Base-by-base conservation (phyloP, 2,329 filamentous ascomycete genomes). In the Monilinia vaccinii-corymbosi region DNA sequence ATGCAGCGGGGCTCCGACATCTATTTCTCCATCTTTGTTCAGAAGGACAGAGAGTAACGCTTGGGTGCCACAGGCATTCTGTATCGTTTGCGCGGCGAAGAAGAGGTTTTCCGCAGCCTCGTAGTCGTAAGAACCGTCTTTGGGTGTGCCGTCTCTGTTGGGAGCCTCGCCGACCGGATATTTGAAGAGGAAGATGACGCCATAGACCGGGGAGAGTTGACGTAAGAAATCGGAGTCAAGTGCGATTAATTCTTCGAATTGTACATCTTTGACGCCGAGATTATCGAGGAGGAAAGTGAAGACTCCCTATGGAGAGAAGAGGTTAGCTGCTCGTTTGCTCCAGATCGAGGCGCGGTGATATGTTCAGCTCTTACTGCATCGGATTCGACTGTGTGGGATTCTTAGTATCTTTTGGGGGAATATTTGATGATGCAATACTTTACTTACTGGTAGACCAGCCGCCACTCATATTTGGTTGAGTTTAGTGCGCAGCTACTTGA, bases 111-210 rank as follows among this genome's bases (percentile, higher is more conserved):
- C 85, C 21, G 88, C 79, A 16, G 91, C 90, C 18, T 79, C 80
- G 67, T 84, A 78, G 76, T 97, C 91, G 74, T 90, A 96, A 38
- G 77, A 79, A 63, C 94, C 94, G 73, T 97, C 92, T 65, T 85
- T 82, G 0, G 92, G 91, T 46, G 80, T 75, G 44, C 69, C 71
- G 51, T 76, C 63, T 74, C 74, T 42, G 77, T 83, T 77, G 79
- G 87, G 68, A 78, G 82, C 62, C 75, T 82, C 78, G 71, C 88
- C 85, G 63, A 85, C 91, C 55, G 84, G 89, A 76, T 89, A 99
- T 77, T 97, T 97, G 85, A 99, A 99, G 73, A 99, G 89, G 76
- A 99, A 99, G 71, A 99, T 97, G 67, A 99, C 91, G 70, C 94
- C 94, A 77, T 96, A 95, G 57, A 96, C 81, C 21, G 89, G 88